Evolutionary conservation across 2,329 filamentous ascomycete species (phyloP), one percentile per base, ranked within the genome.

Genomic region (Clonostachys sp.): DNA sequence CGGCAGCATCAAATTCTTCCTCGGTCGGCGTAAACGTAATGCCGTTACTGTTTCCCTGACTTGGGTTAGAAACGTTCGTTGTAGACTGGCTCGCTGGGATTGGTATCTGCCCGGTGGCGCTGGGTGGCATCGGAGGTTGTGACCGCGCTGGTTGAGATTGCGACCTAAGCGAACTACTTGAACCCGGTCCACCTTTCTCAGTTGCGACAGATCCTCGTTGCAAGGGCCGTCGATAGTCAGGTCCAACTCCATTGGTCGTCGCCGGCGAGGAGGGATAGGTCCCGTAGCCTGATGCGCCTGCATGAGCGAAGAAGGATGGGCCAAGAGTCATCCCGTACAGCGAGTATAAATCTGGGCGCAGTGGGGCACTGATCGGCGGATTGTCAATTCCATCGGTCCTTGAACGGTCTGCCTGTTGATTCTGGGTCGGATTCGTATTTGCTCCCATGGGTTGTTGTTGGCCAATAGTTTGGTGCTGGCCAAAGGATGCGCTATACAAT

Each of bases 351-450:
- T 85, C 81, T 2, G 75, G 75, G 10, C 75, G 74, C 5, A 83
- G 58, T 3, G 81, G 78, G 1, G 80, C 78, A n/a, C 72, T 78
- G 36, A 83, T 60, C n/a, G 81, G 81, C 16, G 78, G 71, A 47
- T 77, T 82, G 55, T 86, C 81, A 56, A 84, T 80, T 12, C 81
- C 84, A 57, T 78, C 82, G 7, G 80, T 83, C 51, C 82, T 74
- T 36, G 80, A 77, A 52, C 82, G 66, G 56, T 80, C 72, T 33
- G 65, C 58, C 45, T 72, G 59, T 34, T 58, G 62, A 34, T 63
- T 61, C 43, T 39, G 38, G 16, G 38, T 17, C 20, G 35, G 36
- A 42, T 45, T 63, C 33, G 58, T 56, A 56, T 72, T 66, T 17
- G 57, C 55, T 18, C 56, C 55, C 40, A 42, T 44, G 16, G 57